Evolutionary conservation across 1,284 basidiomycete species (phyloP), one percentile per base, ranked within the genome.

Genomic region (Trametes polyzona): DNA sequence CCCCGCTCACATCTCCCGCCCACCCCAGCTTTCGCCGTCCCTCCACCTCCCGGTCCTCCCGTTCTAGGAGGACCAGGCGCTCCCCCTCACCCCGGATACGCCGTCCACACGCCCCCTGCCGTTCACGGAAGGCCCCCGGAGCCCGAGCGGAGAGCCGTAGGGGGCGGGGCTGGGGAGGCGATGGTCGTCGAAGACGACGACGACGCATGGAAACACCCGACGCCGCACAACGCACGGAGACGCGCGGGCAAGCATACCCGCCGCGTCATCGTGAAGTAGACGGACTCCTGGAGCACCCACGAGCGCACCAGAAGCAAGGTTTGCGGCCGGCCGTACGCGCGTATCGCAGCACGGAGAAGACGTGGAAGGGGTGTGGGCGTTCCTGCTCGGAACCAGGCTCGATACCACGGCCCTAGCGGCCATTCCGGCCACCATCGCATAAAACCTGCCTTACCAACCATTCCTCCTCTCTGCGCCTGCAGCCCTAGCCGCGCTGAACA

Each of bases 201-300:
- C 66, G 84, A 88, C 56, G 73, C 83, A 33, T 88, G 86, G 88
- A 75, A 82, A 29, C 75, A 80, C 41, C 86, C 86, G 2, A 87
- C 83, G 69, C 86, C 87, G 16, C 83, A 84, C 66, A 78, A 80
- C 40, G 86, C 88, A 69, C 82, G 87, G 16, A 75, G 87, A 57
- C 76, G 87, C 52, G 87, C 87, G 51, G 87, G 87, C 42, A 90
- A 90, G 68, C 88, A 90, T 67, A 90, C 87, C 19, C 78, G 77
- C 65, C 78, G 88, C 47, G 83, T 70, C 29, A 68, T 70, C 37
- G 67, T 69, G 26, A 69, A 68, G 62, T 69, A 17, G 16, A 24
- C 23, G 33, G 14, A n/a, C 33, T 5, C 12, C 4, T 35, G 39
- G 23, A 23, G 39, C 33, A 11, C 33, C 30, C 39, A 12, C 39